phyloP scores from a whole-genome alignment of 2,329 filamentous ascomycete genomes.

The Talaromyces sp. region DNA sequence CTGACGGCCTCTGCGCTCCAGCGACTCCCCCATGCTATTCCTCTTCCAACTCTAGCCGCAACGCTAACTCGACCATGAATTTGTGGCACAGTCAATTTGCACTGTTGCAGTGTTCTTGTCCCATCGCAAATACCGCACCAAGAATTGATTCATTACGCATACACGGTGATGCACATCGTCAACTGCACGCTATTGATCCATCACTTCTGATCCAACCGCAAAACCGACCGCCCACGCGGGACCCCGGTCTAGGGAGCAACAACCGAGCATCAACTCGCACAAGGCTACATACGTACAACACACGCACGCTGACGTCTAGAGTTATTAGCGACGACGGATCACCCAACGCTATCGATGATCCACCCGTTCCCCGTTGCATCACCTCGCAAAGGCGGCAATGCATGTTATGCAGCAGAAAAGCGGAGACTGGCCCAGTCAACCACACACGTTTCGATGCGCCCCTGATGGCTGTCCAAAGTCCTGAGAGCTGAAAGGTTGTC shows the following conservation, averaged over 20 bases:
- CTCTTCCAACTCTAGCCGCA: slow-evolving; percentile 13
- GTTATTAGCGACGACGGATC: not conserved
- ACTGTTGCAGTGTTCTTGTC: not conserved
- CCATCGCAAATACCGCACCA: not conserved
- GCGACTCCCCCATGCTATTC: slow-evolving; percentile 8
- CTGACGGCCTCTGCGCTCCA: slow-evolving; percentile 6
- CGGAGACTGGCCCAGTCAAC: slow-evolving; percentile 7
- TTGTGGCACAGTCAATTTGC: slow-evolving; percentile 13
- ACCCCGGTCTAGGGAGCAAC: slow-evolving; percentile 4
- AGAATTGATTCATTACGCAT: not conserved
- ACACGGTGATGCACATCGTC: not conserved
- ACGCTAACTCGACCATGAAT: slow-evolving; percentile 10
- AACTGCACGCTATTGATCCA: not conserved
- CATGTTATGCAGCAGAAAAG: slow-evolving; percentile 18
- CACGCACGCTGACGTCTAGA: slow-evolving; percentile 3
- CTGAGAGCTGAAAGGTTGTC: slow-evolving; percentile 7
- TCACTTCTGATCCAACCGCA: not conserved
- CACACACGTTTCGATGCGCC: slow-evolving; percentile 12
- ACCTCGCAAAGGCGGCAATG: not conserved
- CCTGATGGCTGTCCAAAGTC: slow-evolving; percentile 10
- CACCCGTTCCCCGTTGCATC: slow-evolving; percentile 13
- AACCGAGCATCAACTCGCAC: not conserved
- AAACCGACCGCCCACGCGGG: slow-evolving; percentile 6
- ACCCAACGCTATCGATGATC: slow-evolving; percentile 14
- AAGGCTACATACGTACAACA: slow-evolving; percentile 1